phyloP scores from a whole-genome alignment of 208 protist genomes.

The Tritrichomonas foetus region DNA sequence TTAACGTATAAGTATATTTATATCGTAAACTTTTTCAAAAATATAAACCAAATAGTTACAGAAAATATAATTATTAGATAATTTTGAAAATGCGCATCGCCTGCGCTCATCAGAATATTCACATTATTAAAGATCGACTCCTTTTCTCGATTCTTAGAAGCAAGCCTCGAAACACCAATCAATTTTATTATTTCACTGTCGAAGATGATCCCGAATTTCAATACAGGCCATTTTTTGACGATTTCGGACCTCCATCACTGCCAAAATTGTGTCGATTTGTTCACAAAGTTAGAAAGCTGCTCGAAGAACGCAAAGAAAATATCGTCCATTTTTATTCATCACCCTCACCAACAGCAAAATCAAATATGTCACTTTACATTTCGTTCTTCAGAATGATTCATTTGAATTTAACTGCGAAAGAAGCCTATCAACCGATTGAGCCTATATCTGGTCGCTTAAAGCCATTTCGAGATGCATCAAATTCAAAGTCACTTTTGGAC shows the following conservation, averaged over 20 bases:
- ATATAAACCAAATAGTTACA: no score
- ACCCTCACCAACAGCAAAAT: neutral
- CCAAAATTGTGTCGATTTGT: neutral
- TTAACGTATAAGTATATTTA: no score
- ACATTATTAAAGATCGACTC: neutral
- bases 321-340: slow-evolving; percentile 11
- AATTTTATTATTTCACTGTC: neutral
- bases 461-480: slow-evolving; percentile 81
- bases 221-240: neutral
- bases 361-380: neutral
- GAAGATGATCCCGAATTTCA: slow-evolving; percentile 16
- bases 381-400: neutral
- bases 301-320: neutral
- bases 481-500: slow-evolving; percentile 63
- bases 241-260: slow-evolving; percentile 26
- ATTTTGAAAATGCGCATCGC: neutral
- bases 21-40: no score
- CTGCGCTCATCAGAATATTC: neutral
- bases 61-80: no score
- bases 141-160: neutral
- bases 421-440: neutral
- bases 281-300: neutral
- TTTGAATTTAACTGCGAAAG: neutral
- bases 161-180: neutral
- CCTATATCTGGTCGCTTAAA: neutral